A percentile compares a stretch with the other conserved stretches of the same genome.
Evolutionary conservation across 2,329 filamentous ascomycete genomes (phyloP).

Genomic region (Neofusicoccum cordaticola): DNA sequence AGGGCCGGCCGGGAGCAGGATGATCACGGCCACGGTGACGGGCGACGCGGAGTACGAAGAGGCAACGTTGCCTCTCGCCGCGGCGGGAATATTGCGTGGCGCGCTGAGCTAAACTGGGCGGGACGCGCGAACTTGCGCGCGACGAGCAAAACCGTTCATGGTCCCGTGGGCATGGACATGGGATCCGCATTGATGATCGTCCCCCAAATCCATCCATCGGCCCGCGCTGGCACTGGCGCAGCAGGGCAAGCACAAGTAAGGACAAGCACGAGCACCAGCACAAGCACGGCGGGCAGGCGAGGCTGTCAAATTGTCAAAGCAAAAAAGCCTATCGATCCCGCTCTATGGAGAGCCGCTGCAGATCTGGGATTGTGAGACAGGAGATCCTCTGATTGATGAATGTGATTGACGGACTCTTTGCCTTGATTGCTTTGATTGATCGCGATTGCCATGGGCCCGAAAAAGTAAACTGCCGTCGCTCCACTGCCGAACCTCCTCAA

Average conservation of each 20-base stretch:
- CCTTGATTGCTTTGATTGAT: slow-evolving; percentile 7
- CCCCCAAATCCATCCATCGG: slow-evolving; percentile 3
- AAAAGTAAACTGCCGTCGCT: slow-evolving; percentile 8
- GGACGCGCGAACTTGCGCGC: slow-evolving; percentile 9
- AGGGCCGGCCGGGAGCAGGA: background rate
- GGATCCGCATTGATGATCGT: slow-evolving; percentile 13
- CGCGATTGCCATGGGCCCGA: slow-evolving; percentile 1
- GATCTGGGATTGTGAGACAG: background rate
- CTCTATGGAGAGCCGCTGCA: slow-evolving; percentile 4
- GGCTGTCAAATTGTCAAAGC: background rate
- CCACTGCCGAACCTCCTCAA: background rate
- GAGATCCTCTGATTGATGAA: background rate
- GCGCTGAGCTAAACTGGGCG: slow-evolving; percentile 3
- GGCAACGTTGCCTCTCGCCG: background rate
- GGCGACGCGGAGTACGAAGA: background rate
- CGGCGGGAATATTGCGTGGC: slow-evolving; percentile 13
- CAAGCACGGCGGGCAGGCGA: background rate
- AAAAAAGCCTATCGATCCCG: slow-evolving; percentile 5
- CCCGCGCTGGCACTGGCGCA: slow-evolving; percentile 5
- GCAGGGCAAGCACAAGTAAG: background rate
- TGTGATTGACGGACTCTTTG: background rate
- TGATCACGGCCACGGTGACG: background rate
- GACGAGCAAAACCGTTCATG: slow-evolving; percentile 11
- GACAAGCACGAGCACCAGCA: background rate
- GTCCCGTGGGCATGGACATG: slow-evolving; percentile 14